Evolutionary conservation across 306 rosid species (phyloP).

Genomic region (Gynostemma pentaphyllum): DNA sequence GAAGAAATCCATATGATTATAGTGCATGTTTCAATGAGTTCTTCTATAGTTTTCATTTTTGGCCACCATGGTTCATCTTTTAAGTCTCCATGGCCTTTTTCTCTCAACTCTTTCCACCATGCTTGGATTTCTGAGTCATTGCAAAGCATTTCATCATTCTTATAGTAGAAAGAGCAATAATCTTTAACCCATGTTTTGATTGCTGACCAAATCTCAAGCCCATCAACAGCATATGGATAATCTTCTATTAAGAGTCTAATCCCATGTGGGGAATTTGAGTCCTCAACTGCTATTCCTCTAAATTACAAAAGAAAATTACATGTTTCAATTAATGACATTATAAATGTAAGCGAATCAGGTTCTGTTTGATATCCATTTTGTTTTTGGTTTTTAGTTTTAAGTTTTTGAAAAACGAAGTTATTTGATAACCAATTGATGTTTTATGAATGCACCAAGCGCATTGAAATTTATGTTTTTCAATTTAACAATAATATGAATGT

Average conservation of each 20-base stretch:
- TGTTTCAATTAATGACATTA: no score
- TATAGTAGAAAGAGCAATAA: conserved; percentile 45
- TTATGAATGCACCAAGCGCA: no score
- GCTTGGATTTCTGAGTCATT: conserved; percentile 40
- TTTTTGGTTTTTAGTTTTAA: no score
- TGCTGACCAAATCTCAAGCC: conserved; percentile 56
- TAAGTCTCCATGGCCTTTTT: conserved; percentile 57
- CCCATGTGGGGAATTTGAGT: conserved; percentile 41
- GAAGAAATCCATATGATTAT: conserved; percentile 58
- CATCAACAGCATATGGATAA: conserved; percentile 76
- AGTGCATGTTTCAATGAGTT: conserved; percentile 42
- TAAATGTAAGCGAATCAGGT: no score
- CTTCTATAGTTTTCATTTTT: conserved; percentile 36
- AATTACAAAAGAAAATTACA: conserved; percentile 18
- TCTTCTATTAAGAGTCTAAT: conserved; percentile 51
- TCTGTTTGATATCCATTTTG: no score
- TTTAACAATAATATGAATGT: neutral
- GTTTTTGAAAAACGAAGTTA: no score
- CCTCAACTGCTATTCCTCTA: conserved; percentile 64
- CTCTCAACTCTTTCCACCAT: conserved; percentile 72
- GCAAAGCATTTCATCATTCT: conserved; percentile 24
- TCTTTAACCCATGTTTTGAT: conserved; percentile 56
- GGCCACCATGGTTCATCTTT: conserved; percentile 74
- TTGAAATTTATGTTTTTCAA: neutral
- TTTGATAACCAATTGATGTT: no score